Percentiles rank a stretch among this genome's conserved stretches.
These are phyloP conservation scores for Moringa oleifera DNA, from an alignment of 345 rosid genomes.

Conservation along the genomic window DNA sequence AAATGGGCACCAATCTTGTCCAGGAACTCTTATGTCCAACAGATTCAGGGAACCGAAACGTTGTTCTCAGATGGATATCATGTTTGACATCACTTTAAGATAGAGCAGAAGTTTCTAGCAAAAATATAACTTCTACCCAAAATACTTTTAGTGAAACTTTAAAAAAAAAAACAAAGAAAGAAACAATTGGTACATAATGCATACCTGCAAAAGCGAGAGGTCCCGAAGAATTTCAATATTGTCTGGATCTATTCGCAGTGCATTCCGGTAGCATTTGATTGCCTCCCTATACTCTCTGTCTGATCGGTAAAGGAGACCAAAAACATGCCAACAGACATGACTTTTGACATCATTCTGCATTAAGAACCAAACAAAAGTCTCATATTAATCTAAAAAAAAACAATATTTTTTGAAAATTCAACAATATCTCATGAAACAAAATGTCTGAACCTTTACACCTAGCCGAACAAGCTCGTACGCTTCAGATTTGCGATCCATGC, in stretches of 20 bases:
- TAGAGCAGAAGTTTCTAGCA: neutral
- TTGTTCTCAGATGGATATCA: too few species aligned
- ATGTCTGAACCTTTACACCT: slow-evolving; percentile 71
- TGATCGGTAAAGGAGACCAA: slow-evolving; percentile 95
- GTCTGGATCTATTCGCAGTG: slow-evolving; percentile 91
- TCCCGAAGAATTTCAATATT: slow-evolving; percentile 96
- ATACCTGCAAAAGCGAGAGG: slow-evolving; percentile 92
- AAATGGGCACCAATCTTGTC: neutral
- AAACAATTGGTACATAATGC: slow-evolving; percentile 5
- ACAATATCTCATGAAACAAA: slow-evolving; percentile 11
- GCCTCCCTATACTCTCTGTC: slow-evolving; percentile 99
- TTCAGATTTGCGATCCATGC: slow-evolving; percentile 98
- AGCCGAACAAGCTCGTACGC: slow-evolving; percentile 97
- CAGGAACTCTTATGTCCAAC: neutral
- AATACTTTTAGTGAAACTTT: neutral
- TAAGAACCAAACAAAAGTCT: slow-evolving; percentile 16
- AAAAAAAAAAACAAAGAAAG: neutral
- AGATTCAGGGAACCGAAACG: neutral
- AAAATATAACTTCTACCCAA: neutral
- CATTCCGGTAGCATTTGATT: slow-evolving; percentile 95
- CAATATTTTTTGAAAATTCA: slow-evolving; percentile 10
- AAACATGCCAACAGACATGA: slow-evolving; percentile 99
- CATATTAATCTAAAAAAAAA: slow-evolving; percentile 8
- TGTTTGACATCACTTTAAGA: neutral
- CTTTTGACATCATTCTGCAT: slow-evolving; percentile 97